A percentile compares a stretch with the other conserved stretches of the same genome.
Conservation (phyloP, 2,329 filamentous ascomycete genomes). For the Aspergillus awamori region DNA sequence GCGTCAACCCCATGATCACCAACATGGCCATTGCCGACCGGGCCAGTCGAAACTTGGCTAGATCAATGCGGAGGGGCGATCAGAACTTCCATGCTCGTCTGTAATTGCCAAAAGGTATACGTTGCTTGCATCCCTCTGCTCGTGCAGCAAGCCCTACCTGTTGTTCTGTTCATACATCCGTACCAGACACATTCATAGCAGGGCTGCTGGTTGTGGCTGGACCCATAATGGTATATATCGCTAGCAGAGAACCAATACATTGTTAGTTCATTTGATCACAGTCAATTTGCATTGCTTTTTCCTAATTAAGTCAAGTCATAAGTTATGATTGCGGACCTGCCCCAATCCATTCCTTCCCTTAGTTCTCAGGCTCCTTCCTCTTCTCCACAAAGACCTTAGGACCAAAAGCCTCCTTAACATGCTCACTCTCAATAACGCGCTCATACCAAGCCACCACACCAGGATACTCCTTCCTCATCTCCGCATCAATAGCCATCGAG, state of each 20-base stretch:
- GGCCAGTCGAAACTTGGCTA: slow-evolving; percentile 46
- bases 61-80: slow-evolving; percentile 27
- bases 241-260: background rate
- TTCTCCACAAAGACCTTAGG: background rate
- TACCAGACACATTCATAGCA: background rate
- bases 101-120: slow-evolving; percentile 4
- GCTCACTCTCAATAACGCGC: slow-evolving; percentile 18
- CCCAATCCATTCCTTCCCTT: background rate
- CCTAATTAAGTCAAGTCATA: background rate
- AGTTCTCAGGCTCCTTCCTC: background rate
- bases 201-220: background rate
- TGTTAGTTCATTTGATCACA: background rate
- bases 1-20: slow-evolving; percentile 57
- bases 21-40: slow-evolving; percentile 55
- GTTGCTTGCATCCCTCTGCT: background rate
- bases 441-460: slow-evolving; percentile 30
- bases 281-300: background rate
- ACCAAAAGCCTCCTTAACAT: slow-evolving; percentile 33
- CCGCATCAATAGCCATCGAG: slow-evolving; percentile 26
- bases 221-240: background rate
- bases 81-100: slow-evolving; percentile 29
- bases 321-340: background rate
- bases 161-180: background rate
- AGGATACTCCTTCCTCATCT: slow-evolving; percentile 33
- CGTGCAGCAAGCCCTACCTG: too few relatives aligned